A percentile compares a stretch with the other conserved stretches of the same genome.
These are phyloP conservation scores for Yamadazyma songkhlaensis DNA, from an alignment of 1,139 yeast species.

Conservation along the genomic window DNA sequence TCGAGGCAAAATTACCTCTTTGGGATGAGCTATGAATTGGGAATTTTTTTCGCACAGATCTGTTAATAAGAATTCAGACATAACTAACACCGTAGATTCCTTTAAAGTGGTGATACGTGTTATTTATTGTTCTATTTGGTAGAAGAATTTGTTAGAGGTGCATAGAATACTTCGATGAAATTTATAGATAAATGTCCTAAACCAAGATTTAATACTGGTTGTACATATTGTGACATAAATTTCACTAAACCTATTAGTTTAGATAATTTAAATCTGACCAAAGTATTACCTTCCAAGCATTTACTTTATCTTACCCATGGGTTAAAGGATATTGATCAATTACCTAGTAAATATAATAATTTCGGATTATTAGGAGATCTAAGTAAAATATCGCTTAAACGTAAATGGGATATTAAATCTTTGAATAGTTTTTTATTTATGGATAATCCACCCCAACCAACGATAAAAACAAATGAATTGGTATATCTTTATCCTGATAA, in stretches of 20 bases:
- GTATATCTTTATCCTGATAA: slow-evolving; percentile 59
- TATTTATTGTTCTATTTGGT: too few relatives aligned
- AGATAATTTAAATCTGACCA: slow-evolving; percentile 44
- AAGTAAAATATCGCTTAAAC: background rate
- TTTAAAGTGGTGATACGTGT: too few relatives aligned
- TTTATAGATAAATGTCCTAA: slow-evolving; percentile 41
- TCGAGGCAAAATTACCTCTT: too few relatives aligned
- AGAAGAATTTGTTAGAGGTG: too few relatives aligned
- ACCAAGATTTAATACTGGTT: slow-evolving; percentile 57
- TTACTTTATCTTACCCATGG: slow-evolving; percentile 49
- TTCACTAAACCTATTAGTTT: slow-evolving; percentile 47
- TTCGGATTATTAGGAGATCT: slow-evolving; percentile 4
- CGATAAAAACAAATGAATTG: too few relatives aligned
- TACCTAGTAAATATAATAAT: slow-evolving; percentile 47
- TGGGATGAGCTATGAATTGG: too few relatives aligned
- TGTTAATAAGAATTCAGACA: too few relatives aligned
- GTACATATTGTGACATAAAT: slow-evolving; percentile 54
- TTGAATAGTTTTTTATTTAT: slow-evolving; percentile 44
- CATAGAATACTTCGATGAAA: slow-evolving; percentile 4
- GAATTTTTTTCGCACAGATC: too few relatives aligned
- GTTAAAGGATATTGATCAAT: slow-evolving; percentile 24
- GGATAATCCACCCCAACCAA: slow-evolving; percentile 12
- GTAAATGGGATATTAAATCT: slow-evolving; percentile 40
- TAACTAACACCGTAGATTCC: too few relatives aligned
- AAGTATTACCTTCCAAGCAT: slow-evolving; percentile 54